Evolutionary conservation across 2,329 filamentous ascomycete species (phyloP).

Genomic region (Epichloe festucae): DNA sequence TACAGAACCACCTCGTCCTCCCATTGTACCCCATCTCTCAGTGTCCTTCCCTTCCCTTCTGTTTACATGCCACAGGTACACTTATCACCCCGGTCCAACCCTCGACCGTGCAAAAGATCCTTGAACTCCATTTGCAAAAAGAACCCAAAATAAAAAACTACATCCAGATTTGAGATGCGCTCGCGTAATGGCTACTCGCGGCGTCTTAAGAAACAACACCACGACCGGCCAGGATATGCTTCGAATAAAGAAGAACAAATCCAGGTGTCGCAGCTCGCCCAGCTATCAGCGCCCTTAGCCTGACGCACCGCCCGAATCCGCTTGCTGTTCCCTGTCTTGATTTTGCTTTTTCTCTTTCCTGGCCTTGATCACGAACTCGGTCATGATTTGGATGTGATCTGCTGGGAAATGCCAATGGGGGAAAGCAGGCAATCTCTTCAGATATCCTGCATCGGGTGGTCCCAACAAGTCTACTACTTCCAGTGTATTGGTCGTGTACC

Average conservation of each 20-base stretch:
- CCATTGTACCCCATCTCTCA: neutral
- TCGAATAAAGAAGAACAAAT: neutral
- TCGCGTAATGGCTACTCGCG: neutral
- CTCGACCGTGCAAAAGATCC: slow-evolving; percentile 15
- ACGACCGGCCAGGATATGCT: neutral
- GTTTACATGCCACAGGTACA: slow-evolving; percentile 10
- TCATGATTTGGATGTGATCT: slow-evolving; percentile 81
- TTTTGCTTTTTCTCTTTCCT: slow-evolving; percentile 67
- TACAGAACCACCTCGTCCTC: slow-evolving; percentile 6
- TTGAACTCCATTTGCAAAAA: slow-evolving; percentile 26
- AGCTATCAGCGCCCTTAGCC: slow-evolving; percentile 16
- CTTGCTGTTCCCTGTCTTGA: slow-evolving; percentile 41
- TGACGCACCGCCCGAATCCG: slow-evolving; percentile 40
- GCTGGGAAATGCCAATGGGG: slow-evolving; percentile 91
- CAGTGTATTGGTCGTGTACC: slow-evolving; percentile 86
- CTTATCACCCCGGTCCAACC: slow-evolving; percentile 5
- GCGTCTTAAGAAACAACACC: slow-evolving; percentile 4
- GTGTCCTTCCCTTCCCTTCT: slow-evolving; percentile 4
- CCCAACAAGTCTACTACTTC: slow-evolving; percentile 76
- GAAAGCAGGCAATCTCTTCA: slow-evolving; percentile 79
- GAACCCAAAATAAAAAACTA: slow-evolving; percentile 23
- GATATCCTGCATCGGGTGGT: slow-evolving; percentile 72
- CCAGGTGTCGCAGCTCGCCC: neutral
- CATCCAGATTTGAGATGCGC: slow-evolving; percentile 22
- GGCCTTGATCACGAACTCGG: slow-evolving; percentile 79